These are phyloP conservation scores for Fusarium drepaniforme DNA, from an alignment of 2,329 filamentous ascomycete species.

Conservation along the genomic window DNA sequence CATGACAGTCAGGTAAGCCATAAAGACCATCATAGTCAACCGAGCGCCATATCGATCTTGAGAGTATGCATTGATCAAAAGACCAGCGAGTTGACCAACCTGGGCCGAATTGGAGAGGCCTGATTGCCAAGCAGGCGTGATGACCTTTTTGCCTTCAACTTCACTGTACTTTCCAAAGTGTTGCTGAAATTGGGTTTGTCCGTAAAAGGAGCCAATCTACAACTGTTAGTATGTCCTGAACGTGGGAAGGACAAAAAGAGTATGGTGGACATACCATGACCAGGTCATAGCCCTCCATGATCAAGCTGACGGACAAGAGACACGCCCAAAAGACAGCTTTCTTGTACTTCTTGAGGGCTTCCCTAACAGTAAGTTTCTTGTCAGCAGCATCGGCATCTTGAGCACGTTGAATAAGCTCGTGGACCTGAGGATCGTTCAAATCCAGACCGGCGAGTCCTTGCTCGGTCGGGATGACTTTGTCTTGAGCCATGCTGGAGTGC, in stretches of 20 bases:
- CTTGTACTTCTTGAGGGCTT: conserved; percentile 11
- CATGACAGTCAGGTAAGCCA: neutral
- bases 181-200: conserved; percentile 9
- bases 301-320: neutral
- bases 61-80: conserved; percentile 55
- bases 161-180: conserved; percentile 1
- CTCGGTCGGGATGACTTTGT: conserved; percentile 3
- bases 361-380: neutral
- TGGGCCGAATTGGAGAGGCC: neutral
- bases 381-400: neutral
- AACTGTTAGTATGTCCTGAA: neutral
- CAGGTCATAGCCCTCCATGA: conserved; percentile 7
- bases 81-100: conserved; percentile 30
- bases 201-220: conserved; percentile 12
- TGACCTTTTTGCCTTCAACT: conserved; percentile 46
- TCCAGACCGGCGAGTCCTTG: neutral
- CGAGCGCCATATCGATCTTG: conserved; percentile 50
- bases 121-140: conserved; percentile 49
- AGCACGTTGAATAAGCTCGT: neutral
- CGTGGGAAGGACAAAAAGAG: neutral
- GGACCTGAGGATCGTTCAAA: conserved; percentile 1
- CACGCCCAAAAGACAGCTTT: conserved; percentile 8
- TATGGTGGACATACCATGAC: neutral
- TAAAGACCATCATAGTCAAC: conserved; percentile 11
- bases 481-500: neutral